A percentile compares a stretch with the other conserved stretches of the same genome.
Evolutionary conservation across 805 yeast species (phyloP).

Genomic region (Metschnikowia vanudenii): DNA sequence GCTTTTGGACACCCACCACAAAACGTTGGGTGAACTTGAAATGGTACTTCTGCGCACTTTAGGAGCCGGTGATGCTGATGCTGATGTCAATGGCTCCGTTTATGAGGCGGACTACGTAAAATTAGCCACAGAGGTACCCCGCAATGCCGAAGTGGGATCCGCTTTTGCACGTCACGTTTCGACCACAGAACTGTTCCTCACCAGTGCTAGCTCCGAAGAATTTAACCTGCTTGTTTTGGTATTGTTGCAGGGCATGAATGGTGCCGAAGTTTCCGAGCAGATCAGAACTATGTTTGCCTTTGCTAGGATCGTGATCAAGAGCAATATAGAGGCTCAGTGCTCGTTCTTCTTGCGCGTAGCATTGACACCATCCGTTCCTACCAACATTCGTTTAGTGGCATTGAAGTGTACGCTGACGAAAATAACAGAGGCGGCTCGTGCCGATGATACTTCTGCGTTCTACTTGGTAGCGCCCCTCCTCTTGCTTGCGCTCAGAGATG

Average conservation of each 20-base stretch:
- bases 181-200: conserved; percentile 34
- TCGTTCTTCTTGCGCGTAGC: conserved; percentile 60
- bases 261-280: conserved; percentile 12
- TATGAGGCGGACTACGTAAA: conserved; percentile 11
- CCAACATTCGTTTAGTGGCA: conserved; percentile 52
- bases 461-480: conserved; percentile 61
- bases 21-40: conserved; percentile 38
- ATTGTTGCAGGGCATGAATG: conserved; percentile 45
- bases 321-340: conserved; percentile 39
- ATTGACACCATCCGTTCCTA: conserved; percentile 57
- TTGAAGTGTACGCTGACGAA: conserved; percentile 37
- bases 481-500: conserved; percentile 52
- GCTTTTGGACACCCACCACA: conserved; percentile 19
- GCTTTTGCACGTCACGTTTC: conserved; percentile 14
- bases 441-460: conserved; percentile 3
- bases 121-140: conserved; percentile 3
- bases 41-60: conserved; percentile 69
- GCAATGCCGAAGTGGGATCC: neutral
- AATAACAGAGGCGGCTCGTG: conserved; percentile 25
- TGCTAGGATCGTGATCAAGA: conserved; percentile 13
- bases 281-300: conserved; percentile 8
- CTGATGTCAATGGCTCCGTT: conserved; percentile 26
- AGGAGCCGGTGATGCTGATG: conserved; percentile 19
- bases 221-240: conserved; percentile 43
- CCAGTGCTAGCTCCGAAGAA: conserved; percentile 31